Evolutionary conservation across 208 protist species (phyloP).

Genomic region (Phytomonas francai): DNA sequence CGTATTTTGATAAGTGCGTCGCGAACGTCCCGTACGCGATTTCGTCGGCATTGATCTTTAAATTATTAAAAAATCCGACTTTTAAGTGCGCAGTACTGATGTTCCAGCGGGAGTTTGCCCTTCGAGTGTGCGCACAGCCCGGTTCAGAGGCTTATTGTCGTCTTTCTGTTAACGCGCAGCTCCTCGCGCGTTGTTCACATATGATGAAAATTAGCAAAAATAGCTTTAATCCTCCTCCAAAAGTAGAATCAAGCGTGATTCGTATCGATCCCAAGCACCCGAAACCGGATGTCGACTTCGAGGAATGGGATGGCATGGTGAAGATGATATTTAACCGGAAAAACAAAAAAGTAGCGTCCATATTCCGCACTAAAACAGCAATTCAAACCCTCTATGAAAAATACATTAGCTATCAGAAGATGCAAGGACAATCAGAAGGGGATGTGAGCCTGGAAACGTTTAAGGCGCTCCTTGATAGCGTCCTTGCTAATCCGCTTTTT

Average conservation of each 20-base stretch:
- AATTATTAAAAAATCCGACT: slow-evolving; percentile 94
- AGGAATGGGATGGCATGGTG: slow-evolving; percentile 99
- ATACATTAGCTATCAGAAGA: slow-evolving; percentile 78
- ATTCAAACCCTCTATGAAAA: slow-evolving; percentile 67
- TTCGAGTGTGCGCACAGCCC: slow-evolving; percentile 97
- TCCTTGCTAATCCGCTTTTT: slow-evolving; percentile 76
- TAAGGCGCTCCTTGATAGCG: slow-evolving; percentile 51
- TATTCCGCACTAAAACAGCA: slow-evolving; percentile 92
- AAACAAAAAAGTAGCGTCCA: slow-evolving; percentile 98
- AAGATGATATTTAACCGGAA: slow-evolving; percentile 98
- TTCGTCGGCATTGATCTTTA: slow-evolving; percentile 99
- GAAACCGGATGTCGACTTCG: slow-evolving; percentile 96
- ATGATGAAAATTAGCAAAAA: slow-evolving; percentile 99
- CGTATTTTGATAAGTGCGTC: slow-evolving; percentile 99
- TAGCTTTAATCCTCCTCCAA: slow-evolving; percentile 99
- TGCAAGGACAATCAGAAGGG: slow-evolving; percentile 42
- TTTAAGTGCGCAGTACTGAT: slow-evolving; percentile 98
- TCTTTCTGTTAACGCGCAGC: slow-evolving; percentile 98
- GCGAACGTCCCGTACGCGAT: slow-evolving; percentile 99
- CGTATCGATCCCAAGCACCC: slow-evolving; percentile 97
- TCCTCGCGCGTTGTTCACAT: slow-evolving; percentile 96
- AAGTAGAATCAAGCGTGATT: slow-evolving; percentile 99
- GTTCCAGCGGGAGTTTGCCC: slow-evolving; percentile 99
- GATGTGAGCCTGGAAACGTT: slow-evolving; percentile 36
- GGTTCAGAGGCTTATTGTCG: slow-evolving; percentile 97